Percentiles rank a stretch among this genome's conserved stretches.
phyloP scores from a whole-genome alignment of 768 basidiomycete genomes.

The Naganishia kalamii region DNA sequence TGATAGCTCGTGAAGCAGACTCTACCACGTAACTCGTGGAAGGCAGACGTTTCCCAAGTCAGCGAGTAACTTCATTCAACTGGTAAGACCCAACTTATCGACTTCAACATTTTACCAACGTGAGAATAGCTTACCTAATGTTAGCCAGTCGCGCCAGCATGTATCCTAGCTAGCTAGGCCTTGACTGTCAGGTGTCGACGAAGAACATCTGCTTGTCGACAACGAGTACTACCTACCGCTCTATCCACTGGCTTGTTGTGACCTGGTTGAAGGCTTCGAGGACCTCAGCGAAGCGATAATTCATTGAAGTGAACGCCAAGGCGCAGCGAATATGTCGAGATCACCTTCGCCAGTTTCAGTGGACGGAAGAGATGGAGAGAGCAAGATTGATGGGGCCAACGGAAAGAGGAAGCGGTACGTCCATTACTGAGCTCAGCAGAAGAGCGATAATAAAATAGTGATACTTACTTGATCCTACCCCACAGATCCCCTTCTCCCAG shows the following conservation, averaged over 20 bases:
- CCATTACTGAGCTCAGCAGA: too few relatives aligned
- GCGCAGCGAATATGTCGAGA: slow-evolving; percentile 14
- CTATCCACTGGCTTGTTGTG: neutral
- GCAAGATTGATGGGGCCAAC: neutral
- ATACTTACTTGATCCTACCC: neutral
- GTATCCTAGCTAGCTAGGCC: too few relatives aligned
- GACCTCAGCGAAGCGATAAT: neutral
- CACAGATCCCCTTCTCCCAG: slow-evolving; percentile 42
- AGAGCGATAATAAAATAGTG: neutral
- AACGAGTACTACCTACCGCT: neutral
- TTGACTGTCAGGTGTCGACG: too few relatives aligned
- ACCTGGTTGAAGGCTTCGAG: neutral
- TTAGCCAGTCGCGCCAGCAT: too few relatives aligned
- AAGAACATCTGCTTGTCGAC: too few relatives aligned
- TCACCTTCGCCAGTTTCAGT: slow-evolving; percentile 21
- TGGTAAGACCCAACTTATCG: too few relatives aligned
- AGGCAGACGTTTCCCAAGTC: too few relatives aligned
- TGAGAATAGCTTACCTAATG: too few relatives aligned
- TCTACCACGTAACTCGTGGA: too few relatives aligned
- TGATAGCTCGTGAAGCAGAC: too few relatives aligned
- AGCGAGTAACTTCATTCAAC: too few relatives aligned
- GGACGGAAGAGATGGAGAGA: neutral
- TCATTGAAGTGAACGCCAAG: neutral
- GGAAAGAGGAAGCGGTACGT: slow-evolving; percentile 31
- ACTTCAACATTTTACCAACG: too few relatives aligned